phyloP scores from a whole-genome alignment of 306 rosid genomes.

The Cicer judaicum region DNA sequence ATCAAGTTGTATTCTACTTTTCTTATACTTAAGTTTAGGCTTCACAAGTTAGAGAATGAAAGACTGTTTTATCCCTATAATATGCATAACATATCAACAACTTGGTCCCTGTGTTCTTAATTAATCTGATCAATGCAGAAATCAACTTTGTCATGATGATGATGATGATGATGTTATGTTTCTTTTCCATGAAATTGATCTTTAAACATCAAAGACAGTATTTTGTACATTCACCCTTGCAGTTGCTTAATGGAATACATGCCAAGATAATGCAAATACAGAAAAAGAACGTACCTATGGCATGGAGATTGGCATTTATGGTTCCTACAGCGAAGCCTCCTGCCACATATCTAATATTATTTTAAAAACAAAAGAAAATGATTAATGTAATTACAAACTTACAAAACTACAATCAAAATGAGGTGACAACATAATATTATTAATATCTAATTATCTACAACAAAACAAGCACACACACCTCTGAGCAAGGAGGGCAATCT shows the following conservation, averaged over 20 bases:
- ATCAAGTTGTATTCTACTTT: conserved; percentile 16
- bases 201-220: conserved; percentile 22
- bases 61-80: neutral
- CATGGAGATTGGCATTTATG: conserved; percentile 97
- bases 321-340: conserved; percentile 87
- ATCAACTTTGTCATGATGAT: neutral
- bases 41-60: conserved; percentile 35
- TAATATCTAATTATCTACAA: conserved; percentile 2
- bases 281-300: conserved; percentile 68
- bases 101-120: conserved; percentile 18
- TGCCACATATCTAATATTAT: conserved; percentile 77
- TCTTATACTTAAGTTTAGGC: conserved; percentile 24
- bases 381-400: conserved; percentile 27
- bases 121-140: neutral
- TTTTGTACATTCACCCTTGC: neutral
- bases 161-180: neutral
- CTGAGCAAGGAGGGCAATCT: conserved; percentile 90
- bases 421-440: neutral
- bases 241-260: neutral
- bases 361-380: neutral
- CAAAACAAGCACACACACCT: conserved; percentile 62
- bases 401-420: conserved; percentile 35
- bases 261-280: conserved; percentile 23
- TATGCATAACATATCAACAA: conserved; percentile 31
- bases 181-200: conserved; percentile 28